Conservation (phyloP, 495 filamentous ascomycete species). For the Thozetella sp. region DNA sequence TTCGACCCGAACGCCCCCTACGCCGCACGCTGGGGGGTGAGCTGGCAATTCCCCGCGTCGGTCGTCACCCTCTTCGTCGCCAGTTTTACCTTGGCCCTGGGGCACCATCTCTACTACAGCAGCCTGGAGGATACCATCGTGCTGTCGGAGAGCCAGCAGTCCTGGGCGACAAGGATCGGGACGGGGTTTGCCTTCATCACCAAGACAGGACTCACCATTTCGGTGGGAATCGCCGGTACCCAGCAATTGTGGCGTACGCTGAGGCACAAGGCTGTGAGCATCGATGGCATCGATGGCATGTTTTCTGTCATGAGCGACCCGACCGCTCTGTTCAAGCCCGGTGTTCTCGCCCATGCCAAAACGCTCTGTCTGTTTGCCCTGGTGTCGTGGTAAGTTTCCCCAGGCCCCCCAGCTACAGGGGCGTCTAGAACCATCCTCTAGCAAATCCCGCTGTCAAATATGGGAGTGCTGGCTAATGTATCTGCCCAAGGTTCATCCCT, state of each 20-base stretch:
- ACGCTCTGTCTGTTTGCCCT: slow-evolving; percentile 6
- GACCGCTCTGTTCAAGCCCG: slow-evolving; percentile 10
- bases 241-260: slow-evolving; percentile 15
- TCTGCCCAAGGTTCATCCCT: too few species aligned
- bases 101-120: slow-evolving; percentile 14
- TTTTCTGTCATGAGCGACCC: slow-evolving; percentile 15
- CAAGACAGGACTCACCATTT: slow-evolving; percentile 9
- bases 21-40: too few species aligned
- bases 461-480: too few species aligned
- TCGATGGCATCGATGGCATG: slow-evolving; percentile 16
- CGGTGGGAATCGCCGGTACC: slow-evolving; percentile 10
- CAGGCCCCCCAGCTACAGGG: too few species aligned
- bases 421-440: too few species aligned
- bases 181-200: slow-evolving; percentile 11
- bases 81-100: too few species aligned
- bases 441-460: too few species aligned
- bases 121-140: slow-evolving; percentile 9
- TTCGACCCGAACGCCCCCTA: too few species aligned
- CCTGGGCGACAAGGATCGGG: slow-evolving; percentile 12
- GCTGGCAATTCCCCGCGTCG: too few species aligned
- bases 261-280: slow-evolving; percentile 11
- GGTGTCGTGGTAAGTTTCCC: slow-evolving; percentile 15
- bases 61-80: too few species aligned
- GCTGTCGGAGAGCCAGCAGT: slow-evolving; percentile 9
- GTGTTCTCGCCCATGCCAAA: slow-evolving; percentile 8